Evolutionary conservation across 495 filamentous ascomycete genomes (phyloP).

Genomic region (Cercophora samala): DNA sequence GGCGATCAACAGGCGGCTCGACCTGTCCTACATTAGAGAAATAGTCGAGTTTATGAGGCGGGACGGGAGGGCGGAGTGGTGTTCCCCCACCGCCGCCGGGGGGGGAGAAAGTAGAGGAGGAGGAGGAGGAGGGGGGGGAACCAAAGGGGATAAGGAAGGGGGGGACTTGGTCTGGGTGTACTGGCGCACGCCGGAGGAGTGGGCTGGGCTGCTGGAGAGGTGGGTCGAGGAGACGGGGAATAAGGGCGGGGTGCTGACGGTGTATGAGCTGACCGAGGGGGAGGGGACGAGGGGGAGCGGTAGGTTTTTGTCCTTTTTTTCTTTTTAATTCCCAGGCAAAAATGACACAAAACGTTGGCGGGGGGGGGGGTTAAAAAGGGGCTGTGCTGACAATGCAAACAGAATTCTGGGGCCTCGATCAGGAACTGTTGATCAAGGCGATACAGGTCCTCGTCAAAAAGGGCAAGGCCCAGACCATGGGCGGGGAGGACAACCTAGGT

Average conservation of each 20-base stretch:
- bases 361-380: too few relatives aligned
- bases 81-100: conserved; percentile 56
- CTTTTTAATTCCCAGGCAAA: too few relatives aligned
- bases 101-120: conserved; percentile 40
- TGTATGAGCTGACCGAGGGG: conserved; percentile 48
- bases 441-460: conserved; percentile 76
- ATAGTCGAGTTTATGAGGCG: conserved; percentile 71
- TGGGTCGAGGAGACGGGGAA: conserved; percentile 50
- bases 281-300: conserved; percentile 37
- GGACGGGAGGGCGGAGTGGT: conserved; percentile 68
- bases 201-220: conserved; percentile 43
- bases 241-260: conserved; percentile 46
- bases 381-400: not conserved
- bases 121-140: conserved; percentile 54
- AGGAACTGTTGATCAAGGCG: conserved; percentile 72
- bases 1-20: conserved; percentile 53
- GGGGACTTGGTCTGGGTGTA: conserved; percentile 44
- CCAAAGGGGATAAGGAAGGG: conserved; percentile 8
- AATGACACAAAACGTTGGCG: not conserved
- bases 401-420: conserved; percentile 90
- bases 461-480: conserved; percentile 92
- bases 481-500: conserved; percentile 76
- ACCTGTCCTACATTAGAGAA: conserved; percentile 57
- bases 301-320: not conserved
- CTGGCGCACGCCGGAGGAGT: conserved; percentile 51